Evolutionary conservation across 495 filamentous ascomycete genomes (phyloP).

Genomic region (Glutinoglossum americanum): DNA sequence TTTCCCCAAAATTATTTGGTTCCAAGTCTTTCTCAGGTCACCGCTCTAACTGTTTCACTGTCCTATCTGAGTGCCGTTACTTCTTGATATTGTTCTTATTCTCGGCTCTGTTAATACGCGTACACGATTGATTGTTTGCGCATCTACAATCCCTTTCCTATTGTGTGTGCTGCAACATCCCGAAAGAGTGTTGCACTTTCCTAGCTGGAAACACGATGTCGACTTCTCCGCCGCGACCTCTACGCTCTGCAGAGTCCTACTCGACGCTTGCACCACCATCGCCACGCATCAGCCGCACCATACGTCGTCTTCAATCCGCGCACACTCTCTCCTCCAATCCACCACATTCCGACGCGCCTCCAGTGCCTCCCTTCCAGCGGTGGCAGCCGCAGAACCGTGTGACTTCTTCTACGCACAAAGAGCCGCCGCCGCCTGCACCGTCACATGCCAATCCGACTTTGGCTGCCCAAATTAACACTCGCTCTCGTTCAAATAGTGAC

Average conservation of each 20-base stretch:
- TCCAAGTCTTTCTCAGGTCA: not conserved
- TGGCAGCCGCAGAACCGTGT: slow-evolving; percentile 9
- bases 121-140: not conserved
- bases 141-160: not conserved
- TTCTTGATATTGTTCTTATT: not conserved
- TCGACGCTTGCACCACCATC: slow-evolving; percentile 15
- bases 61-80: not conserved
- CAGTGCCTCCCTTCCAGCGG: slow-evolving; percentile 14
- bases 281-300: slow-evolving; percentile 25
- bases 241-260: not conserved
- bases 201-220: not conserved
- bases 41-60: too few species aligned
- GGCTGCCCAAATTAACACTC: slow-evolving; percentile 8
- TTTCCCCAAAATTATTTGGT: not conserved
- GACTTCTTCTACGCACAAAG: not conserved
- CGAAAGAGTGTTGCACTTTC: not conserved
- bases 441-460: not conserved
- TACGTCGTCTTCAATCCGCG: slow-evolving; percentile 34
- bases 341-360: slow-evolving; percentile 12
- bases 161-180: not conserved
- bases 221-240: not conserved
- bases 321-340: slow-evolving; percentile 28
- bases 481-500: slow-evolving; percentile 57
- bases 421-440: not conserved
- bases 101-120: not conserved